These are phyloP conservation scores for Drechslera avenae DNA, from an alignment of 2,329 filamentous ascomycete species.

Conservation along the genomic window DNA sequence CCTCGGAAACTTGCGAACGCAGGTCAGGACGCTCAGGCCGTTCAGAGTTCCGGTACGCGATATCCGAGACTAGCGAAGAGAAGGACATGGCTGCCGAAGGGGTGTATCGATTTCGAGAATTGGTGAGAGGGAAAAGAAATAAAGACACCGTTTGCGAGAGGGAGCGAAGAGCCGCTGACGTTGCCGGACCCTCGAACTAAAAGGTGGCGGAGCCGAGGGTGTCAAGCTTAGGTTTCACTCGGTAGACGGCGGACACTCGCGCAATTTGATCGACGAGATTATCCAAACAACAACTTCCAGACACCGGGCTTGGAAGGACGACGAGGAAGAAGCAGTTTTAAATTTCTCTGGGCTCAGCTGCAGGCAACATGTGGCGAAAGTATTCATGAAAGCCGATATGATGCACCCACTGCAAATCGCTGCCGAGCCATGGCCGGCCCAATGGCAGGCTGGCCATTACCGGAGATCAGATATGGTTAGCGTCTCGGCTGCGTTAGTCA, in stretches of 20 bases:
- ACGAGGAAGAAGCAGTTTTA: background rate
- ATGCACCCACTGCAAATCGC: conserved; percentile 5
- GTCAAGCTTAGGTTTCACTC: conserved; percentile 6
- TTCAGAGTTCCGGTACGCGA: conserved; percentile 55
- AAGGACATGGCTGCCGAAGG: conserved; percentile 52
- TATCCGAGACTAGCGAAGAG: conserved; percentile 58
- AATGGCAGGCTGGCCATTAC: conserved; percentile 19
- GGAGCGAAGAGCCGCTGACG: conserved; percentile 2
- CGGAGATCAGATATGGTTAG: conserved; percentile 8
- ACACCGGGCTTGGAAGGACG: background rate
- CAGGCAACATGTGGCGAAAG: conserved; percentile 4
- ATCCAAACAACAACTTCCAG: background rate
- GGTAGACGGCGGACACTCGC: background rate
- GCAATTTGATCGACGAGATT: background rate
- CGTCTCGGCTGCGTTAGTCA: background rate
- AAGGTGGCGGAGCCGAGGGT: conserved; percentile 19
- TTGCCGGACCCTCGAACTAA: conserved; percentile 2
- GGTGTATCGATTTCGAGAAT: background rate
- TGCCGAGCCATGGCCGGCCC: conserved; percentile 16
- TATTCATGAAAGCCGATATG: background rate
- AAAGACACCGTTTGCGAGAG: background rate
- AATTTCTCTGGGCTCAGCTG: background rate
- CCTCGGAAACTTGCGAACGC: conserved; percentile 54
- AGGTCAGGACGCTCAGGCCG: conserved; percentile 45
- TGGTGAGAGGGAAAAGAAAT: background rate